phyloP scores from a whole-genome alignment of 345 rosid species.

The Cardamine chenopodiifolia region DNA sequence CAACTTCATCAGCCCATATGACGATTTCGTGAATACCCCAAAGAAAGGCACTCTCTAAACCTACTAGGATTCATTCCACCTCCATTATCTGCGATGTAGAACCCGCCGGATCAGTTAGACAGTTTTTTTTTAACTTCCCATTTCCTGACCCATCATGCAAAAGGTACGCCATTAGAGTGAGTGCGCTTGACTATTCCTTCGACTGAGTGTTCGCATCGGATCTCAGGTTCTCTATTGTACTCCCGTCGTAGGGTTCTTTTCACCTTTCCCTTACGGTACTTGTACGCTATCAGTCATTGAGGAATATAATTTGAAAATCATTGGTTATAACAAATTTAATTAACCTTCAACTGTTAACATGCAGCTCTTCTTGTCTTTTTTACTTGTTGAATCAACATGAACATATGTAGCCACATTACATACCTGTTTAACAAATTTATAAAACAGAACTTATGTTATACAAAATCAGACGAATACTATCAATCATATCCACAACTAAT shows the following conservation, averaged over 20 bases:
- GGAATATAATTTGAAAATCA: slow-evolving; percentile 4
- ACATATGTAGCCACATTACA: slow-evolving; percentile 62
- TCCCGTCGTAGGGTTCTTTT: no score
- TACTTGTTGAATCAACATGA: slow-evolving; percentile 51
- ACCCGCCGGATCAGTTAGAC: background rate
- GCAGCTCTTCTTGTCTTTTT: slow-evolving; percentile 41
- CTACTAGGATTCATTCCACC: slow-evolving; percentile 75
- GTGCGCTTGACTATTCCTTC: no score
- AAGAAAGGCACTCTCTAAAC: slow-evolving; percentile 80
- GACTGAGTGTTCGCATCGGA: no score
- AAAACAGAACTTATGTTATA: background rate
- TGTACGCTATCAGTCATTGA: no score
- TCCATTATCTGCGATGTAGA: slow-evolving; percentile 62
- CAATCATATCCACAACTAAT: background rate
- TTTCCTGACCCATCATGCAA: no score
- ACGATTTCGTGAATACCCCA: slow-evolving; percentile 81
- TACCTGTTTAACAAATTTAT: slow-evolving; percentile 33
- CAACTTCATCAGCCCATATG: slow-evolving; percentile 68
- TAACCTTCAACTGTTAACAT: slow-evolving; percentile 36
- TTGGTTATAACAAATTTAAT: background rate
- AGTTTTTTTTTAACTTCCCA: background rate
- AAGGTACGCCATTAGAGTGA: no score
- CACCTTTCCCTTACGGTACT: no score
- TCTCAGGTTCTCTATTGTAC: no score
- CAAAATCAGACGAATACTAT: background rate